Conservation (phyloP, 2,329 filamentous ascomycete species). For the Monosporascus sp. region DNA sequence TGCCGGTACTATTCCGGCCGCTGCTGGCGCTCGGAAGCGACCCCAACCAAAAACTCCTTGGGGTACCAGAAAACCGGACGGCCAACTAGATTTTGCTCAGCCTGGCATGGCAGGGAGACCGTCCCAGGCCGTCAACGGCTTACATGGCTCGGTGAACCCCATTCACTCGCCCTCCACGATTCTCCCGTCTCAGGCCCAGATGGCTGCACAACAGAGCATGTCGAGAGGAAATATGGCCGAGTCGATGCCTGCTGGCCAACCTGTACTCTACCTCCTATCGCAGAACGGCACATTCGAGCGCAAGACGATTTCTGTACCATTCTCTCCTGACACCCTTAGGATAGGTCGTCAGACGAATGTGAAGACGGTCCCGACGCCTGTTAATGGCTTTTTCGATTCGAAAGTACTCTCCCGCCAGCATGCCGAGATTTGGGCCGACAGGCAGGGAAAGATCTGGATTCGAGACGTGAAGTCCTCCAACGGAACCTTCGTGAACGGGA, state of each 20-base stretch:
- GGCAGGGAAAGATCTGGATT: conserved; percentile 87
- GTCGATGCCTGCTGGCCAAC: conserved; percentile 59
- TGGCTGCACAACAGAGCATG: conserved; percentile 38
- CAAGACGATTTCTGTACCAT: conserved; percentile 92
- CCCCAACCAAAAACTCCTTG: conserved; percentile 46
- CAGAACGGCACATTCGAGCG: conserved; percentile 96
- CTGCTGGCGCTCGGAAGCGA: conserved; percentile 43
- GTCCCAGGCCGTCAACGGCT: conserved; percentile 34
- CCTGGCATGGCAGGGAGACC: conserved; percentile 31
- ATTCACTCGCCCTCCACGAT: conserved; percentile 35
- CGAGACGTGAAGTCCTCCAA: conserved; percentile 98
- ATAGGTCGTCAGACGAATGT: conserved; percentile 97
- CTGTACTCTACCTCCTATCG: conserved; percentile 79
- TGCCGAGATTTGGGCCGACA: conserved; percentile 85
- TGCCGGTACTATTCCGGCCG: conserved; percentile 7
- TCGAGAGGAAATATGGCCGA: conserved; percentile 61
- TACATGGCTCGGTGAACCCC: conserved; percentile 35
- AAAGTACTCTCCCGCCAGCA: conserved; percentile 96
- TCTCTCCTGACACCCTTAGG: conserved; percentile 84
- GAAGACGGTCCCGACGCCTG: conserved; percentile 84
- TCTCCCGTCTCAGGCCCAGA: conserved; percentile 32
- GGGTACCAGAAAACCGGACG: conserved; percentile 43
- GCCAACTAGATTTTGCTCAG: conserved; percentile 39
- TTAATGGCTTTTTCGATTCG: conserved; percentile 96
- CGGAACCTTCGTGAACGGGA: conserved; percentile 94